These are phyloP conservation scores for Periconia sp. DNA, from an alignment of 2,329 filamentous ascomycete genomes.

Conservation along the genomic window DNA sequence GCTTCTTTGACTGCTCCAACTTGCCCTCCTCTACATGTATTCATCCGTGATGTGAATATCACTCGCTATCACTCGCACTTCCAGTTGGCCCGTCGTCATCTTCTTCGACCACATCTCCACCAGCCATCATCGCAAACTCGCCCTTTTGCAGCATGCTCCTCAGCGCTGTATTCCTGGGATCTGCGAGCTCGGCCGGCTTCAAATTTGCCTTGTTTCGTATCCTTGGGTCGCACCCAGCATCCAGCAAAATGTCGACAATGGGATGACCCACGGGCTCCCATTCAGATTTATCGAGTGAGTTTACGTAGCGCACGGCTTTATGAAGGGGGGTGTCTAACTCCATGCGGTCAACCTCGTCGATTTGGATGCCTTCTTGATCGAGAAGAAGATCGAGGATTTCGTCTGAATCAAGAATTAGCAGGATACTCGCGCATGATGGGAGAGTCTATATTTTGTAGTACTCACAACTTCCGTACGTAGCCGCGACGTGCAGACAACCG, in stretches of 20 bases:
- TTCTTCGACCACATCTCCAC: conserved; percentile 52
- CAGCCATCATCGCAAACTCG: conserved; percentile 62
- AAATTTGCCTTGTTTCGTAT: conserved; percentile 73
- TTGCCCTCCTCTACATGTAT: no score
- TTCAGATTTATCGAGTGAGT: conserved; percentile 65
- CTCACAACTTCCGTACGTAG: conserved; percentile 81
- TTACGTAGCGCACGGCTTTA: conserved; percentile 75
- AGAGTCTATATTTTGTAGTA: conserved; percentile 16
- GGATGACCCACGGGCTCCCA: conserved; percentile 66
- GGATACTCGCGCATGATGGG: neutral
- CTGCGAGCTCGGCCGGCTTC: conserved; percentile 70
- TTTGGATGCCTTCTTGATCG: conserved; percentile 82
- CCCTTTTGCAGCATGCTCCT: conserved; percentile 67
- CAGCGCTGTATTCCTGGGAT: conserved; percentile 67
- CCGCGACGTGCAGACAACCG: conserved; percentile 86
- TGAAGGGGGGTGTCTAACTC: conserved; percentile 81
- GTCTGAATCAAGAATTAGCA: conserved; percentile 50
- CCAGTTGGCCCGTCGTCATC: conserved; percentile 51
- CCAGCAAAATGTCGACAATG: conserved; percentile 78
- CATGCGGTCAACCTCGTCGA: conserved; percentile 71
- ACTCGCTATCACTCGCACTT: conserved; percentile 52
- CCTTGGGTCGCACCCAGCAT: conserved; percentile 69
- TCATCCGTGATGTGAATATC: neutral
- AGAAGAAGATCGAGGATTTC: conserved; percentile 80
- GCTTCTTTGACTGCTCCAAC: neutral